Conservation (phyloP, 2,329 filamentous ascomycete species). For the Raffaelea deltoideospora region DNA sequence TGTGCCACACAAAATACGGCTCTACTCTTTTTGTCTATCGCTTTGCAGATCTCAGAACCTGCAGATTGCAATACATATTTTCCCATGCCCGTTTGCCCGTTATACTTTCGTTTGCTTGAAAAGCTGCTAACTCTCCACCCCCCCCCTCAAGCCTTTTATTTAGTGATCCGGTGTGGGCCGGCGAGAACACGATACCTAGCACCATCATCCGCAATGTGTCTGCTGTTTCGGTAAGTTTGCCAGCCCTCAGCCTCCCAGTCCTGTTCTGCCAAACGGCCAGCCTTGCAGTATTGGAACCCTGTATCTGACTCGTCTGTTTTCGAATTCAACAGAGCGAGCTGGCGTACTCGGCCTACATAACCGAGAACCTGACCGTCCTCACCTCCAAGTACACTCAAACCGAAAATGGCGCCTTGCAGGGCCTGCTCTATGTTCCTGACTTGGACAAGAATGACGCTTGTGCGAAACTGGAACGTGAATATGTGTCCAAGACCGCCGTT, state of each 20-base stretch:
- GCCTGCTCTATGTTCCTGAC: conserved; percentile 74
- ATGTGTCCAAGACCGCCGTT: conserved; percentile 63
- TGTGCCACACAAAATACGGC: no score
- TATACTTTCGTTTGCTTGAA: neutral
- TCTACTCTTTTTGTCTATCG: no score
- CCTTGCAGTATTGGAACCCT: neutral
- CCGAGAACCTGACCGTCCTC: conserved; percentile 57
- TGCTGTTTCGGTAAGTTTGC: conserved; percentile 32
- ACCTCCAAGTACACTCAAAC: conserved; percentile 49
- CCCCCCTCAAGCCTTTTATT: conserved; percentile 35
- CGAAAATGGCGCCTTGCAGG: conserved; percentile 48
- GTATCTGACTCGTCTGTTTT: neutral
- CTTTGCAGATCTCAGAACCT: no score
- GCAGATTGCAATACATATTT: no score
- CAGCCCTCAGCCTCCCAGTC: neutral
- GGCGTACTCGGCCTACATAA: conserved; percentile 35
- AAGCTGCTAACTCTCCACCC: neutral
- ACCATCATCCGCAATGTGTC: conserved; percentile 43
- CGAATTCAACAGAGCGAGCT: conserved; percentile 21
- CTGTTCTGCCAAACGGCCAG: neutral
- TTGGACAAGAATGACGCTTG: conserved; percentile 46
- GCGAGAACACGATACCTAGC: conserved; percentile 31
- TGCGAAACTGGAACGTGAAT: conserved; percentile 42
- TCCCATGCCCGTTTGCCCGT: no score
- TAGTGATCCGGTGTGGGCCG: conserved; percentile 41